These are phyloP conservation scores for Chaetomium tenue DNA, from an alignment of 495 filamentous ascomycete species.

Conservation along the genomic window DNA sequence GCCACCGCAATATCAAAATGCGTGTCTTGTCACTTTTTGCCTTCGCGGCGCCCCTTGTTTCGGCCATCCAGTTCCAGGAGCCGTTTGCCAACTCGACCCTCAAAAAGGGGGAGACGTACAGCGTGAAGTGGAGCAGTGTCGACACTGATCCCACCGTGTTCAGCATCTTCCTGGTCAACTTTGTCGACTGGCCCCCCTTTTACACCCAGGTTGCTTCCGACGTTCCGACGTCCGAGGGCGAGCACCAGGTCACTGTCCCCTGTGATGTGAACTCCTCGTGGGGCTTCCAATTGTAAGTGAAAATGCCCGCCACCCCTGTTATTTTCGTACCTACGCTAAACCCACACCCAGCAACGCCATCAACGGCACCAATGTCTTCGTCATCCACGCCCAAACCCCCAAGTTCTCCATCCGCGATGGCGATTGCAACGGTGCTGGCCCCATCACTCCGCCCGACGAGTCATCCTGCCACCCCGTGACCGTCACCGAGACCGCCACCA, in stretches of 20 bases:
- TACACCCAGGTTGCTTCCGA: slow-evolving; percentile 42
- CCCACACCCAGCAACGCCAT: slow-evolving; percentile 40
- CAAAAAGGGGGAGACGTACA: slow-evolving; percentile 38
- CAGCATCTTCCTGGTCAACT: slow-evolving; percentile 51
- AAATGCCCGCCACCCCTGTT: slow-evolving; percentile 1
- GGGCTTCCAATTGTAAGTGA: slow-evolving; percentile 45
- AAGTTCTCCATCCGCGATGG: slow-evolving; percentile 41
- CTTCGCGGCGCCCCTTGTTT: slow-evolving; percentile 35
- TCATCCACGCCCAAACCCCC: slow-evolving; percentile 49
- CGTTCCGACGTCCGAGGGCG: slow-evolving; percentile 36
- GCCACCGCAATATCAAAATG: slow-evolving; percentile 27
- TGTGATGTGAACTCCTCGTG: slow-evolving; percentile 43
- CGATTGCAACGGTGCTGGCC: slow-evolving; percentile 24
- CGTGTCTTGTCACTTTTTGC: slow-evolving; percentile 30
- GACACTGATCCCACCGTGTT: slow-evolving; percentile 48
- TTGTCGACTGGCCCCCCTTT: slow-evolving; percentile 49
- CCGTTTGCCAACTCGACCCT: slow-evolving; percentile 38
- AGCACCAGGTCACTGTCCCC: slow-evolving; percentile 41
- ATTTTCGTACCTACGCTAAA: neutral
- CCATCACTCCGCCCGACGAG: slow-evolving; percentile 11
- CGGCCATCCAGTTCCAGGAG: slow-evolving; percentile 34
- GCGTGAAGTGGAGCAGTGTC: slow-evolving; percentile 45
- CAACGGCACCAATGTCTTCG: slow-evolving; percentile 51
- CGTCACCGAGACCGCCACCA: slow-evolving; percentile 31
- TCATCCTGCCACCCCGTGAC: slow-evolving; percentile 33